Evolutionary conservation across 2,329 filamentous ascomycete genomes (phyloP).

Genomic region (Xylaria sp.): DNA sequence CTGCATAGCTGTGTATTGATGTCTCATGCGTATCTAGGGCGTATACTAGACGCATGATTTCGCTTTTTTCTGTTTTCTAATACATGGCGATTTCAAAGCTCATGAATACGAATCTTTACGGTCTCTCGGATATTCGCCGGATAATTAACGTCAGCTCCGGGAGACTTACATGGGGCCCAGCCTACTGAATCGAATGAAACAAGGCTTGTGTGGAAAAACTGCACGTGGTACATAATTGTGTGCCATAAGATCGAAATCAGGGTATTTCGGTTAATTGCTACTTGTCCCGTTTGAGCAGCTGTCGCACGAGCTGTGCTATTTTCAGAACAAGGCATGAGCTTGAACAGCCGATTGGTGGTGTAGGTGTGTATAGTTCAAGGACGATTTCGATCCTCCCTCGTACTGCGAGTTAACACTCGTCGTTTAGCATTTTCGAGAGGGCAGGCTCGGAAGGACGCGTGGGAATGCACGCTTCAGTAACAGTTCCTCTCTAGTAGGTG

Average conservation of each 20-base stretch:
- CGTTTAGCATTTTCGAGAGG: conserved; percentile 4
- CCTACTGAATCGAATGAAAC: background rate
- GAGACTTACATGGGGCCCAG: background rate
- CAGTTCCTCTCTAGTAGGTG: background rate
- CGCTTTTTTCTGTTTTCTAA: background rate
- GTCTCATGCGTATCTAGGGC: no score
- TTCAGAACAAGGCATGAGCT: conserved; percentile 26
- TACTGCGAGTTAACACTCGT: conserved; percentile 12
- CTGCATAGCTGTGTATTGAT: no score
- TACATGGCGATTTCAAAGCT: background rate
- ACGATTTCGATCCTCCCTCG: background rate
- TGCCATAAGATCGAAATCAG: conserved; percentile 24
- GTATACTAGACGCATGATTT: background rate
- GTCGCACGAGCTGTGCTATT: conserved; percentile 29
- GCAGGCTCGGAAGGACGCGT: conserved; percentile 12
- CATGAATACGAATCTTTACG: background rate
- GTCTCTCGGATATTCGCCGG: background rate
- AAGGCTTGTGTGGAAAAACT: conserved; percentile 5
- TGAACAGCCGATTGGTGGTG: conserved; percentile 19
- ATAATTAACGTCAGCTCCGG: background rate
- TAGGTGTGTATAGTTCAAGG: background rate
- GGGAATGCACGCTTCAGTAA: conserved; percentile 3
- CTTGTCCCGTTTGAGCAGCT: conserved; percentile 20
- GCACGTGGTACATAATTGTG: conserved; percentile 10
- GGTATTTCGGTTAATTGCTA: conserved; percentile 33